A percentile compares a stretch with the other conserved stretches of the same genome.
Conservation (phyloP, 1,139 yeast genomes). For the Candida glucosophila region DNA sequence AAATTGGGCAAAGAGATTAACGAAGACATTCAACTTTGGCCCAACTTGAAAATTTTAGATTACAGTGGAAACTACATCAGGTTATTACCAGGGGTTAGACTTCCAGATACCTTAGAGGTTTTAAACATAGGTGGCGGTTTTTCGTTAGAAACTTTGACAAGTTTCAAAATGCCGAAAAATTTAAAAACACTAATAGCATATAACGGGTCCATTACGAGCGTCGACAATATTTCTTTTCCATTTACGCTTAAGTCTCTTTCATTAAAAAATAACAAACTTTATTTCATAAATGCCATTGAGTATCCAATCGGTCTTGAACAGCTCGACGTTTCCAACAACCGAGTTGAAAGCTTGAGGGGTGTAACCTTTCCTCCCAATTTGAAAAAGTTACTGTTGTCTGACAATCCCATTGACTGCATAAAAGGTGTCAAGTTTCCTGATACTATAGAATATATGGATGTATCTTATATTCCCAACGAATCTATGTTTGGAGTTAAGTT, state of each 20-base stretch:
- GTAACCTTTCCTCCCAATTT: slow-evolving; percentile 30
- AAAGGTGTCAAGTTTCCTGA: slow-evolving; percentile 38
- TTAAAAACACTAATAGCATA: slow-evolving; percentile 24
- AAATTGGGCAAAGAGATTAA: slow-evolving; percentile 32
- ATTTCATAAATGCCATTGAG: slow-evolving; percentile 33
- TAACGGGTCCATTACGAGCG: slow-evolving; percentile 26
- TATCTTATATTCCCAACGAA: slow-evolving; percentile 38
- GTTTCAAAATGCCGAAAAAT: slow-evolving; percentile 33
- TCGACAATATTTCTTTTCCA: slow-evolving; percentile 32
- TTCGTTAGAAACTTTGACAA: slow-evolving; percentile 32
- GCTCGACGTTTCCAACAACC: slow-evolving; percentile 32
- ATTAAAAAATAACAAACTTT: slow-evolving; percentile 30
- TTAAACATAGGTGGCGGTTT: slow-evolving; percentile 36
- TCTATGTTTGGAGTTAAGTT: slow-evolving; percentile 41
- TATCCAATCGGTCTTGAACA: slow-evolving; percentile 24
- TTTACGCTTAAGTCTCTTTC: slow-evolving; percentile 22
- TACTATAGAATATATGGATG: slow-evolving; percentile 24
- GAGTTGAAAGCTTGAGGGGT: slow-evolving; percentile 32
- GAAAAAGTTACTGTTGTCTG: slow-evolving; percentile 23
- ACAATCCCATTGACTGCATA: slow-evolving; percentile 37
- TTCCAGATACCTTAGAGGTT: slow-evolving; percentile 30
- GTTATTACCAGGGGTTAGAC: slow-evolving; percentile 31
- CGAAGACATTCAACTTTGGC: slow-evolving; percentile 30
- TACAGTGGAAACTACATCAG: slow-evolving; percentile 32
- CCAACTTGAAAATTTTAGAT: slow-evolving; percentile 24